Evolutionary conservation across 768 basidiomycete genomes (phyloP).

Genomic region (Pisolithus microcarpus): DNA sequence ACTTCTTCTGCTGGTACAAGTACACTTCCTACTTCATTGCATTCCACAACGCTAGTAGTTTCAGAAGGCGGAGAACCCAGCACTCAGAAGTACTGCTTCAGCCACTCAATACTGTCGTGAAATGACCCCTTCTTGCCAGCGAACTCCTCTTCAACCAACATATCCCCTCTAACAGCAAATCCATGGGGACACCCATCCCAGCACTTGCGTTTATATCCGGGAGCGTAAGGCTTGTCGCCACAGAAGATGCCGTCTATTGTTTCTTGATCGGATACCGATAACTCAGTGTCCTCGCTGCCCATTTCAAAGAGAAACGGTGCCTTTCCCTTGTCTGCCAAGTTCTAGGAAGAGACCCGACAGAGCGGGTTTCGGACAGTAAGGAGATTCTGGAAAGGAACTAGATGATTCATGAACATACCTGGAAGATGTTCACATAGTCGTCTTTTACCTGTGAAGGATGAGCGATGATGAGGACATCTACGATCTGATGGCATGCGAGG

Average conservation of each 20-base stretch:
- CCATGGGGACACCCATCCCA: slow-evolving; percentile 43
- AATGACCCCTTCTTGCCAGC: slow-evolving; percentile 44
- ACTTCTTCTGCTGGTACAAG: too few relatives aligned
- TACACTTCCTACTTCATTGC: too few relatives aligned
- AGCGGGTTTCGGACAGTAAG: neutral
- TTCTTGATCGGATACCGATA: slow-evolving; percentile 27
- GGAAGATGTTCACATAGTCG: slow-evolving; percentile 30
- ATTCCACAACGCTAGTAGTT: too few relatives aligned
- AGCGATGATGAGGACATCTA: slow-evolving; percentile 33
- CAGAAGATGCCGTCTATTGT: slow-evolving; percentile 33
- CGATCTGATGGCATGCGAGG: slow-evolving; percentile 35
- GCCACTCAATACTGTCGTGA: too few relatives aligned
- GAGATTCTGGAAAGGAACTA: neutral
- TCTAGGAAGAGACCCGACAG: slow-evolving; percentile 11
- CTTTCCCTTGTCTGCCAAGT: slow-evolving; percentile 26
- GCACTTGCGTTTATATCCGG: slow-evolving; percentile 16
- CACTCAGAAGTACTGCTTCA: too few relatives aligned
- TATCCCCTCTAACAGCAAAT: slow-evolving; percentile 47
- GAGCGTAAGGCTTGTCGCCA: slow-evolving; percentile 27
- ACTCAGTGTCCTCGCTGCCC: slow-evolving; percentile 28
- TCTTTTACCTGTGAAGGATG: slow-evolving; percentile 39
- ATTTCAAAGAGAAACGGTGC: slow-evolving; percentile 39
- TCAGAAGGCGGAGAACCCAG: too few relatives aligned
- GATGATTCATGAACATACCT: slow-evolving; percentile 15
- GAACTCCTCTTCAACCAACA: slow-evolving; percentile 43